A percentile compares a stretch with the other conserved stretches of the same genome.
Conservation (phyloP, 2,329 filamentous ascomycete genomes). For the Colletotrichum simmondsii region DNA sequence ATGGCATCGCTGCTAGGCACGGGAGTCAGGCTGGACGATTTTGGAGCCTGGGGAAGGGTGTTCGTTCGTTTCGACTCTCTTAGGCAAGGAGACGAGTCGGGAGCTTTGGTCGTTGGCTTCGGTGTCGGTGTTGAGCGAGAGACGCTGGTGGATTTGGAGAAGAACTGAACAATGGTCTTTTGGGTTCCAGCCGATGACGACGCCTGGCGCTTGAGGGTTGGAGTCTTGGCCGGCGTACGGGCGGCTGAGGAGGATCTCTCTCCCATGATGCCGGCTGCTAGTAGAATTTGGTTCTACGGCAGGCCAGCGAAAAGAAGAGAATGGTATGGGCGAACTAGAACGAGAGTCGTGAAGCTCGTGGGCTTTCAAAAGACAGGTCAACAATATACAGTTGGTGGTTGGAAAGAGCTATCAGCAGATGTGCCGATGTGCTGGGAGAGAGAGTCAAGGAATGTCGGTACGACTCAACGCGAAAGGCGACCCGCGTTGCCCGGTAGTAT, state of each 20-base stretch:
- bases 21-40: slow-evolving; percentile 70
- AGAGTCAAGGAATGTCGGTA: neutral
- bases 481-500: neutral
- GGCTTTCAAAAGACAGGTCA: neutral
- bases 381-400: neutral
- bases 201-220: slow-evolving; percentile 37
- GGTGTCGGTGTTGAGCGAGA: slow-evolving; percentile 47
- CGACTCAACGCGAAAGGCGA: neutral
- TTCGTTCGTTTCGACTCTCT: slow-evolving; percentile 58
- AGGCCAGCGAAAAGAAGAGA: neutral
- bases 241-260: slow-evolving; percentile 39
- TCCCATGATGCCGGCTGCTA: slow-evolving; percentile 13
- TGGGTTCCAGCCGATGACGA: slow-evolving; percentile 46
- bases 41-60: slow-evolving; percentile 50
- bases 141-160: slow-evolving; percentile 50
- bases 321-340: neutral
- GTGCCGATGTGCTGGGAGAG: neutral
- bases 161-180: slow-evolving; percentile 56
- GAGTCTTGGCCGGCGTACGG: slow-evolving; percentile 49
- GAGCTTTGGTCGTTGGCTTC: slow-evolving; percentile 44
- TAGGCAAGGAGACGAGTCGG: slow-evolving; percentile 48
- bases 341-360: neutral
- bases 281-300: no score
- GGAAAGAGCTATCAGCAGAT: neutral
- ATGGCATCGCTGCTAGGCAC: slow-evolving; percentile 83